Base-by-base conservation (phyloP, 345 rosid species). In the Clarkia xantiana region DNA sequence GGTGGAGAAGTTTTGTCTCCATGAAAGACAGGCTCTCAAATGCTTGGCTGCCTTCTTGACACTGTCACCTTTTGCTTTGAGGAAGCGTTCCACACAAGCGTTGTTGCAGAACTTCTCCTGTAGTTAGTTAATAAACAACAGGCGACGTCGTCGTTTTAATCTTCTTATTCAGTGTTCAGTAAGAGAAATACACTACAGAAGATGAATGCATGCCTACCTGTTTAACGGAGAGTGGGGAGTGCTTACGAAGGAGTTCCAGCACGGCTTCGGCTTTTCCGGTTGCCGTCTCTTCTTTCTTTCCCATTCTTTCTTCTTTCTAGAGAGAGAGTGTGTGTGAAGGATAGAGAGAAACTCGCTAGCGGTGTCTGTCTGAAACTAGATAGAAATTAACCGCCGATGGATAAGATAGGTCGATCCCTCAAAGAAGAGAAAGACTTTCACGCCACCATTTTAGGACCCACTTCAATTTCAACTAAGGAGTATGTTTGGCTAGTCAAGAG, bases 41-140 rank as follows among this genome's bases (percentile, higher is more conserved):
- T 73, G 77, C 67, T 84, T 91, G 3, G 87, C 76, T 45, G 96
- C 79, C 71, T 82, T 91, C 78, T 82, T 91, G 46, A 82, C 87
- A 43, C 62, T 80, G 11, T 78, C 90, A 42, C 94, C 84, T 74
- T 80, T 87, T 3, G 79, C 76, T 54, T 64, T 78, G 58, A 91
- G 55, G 62, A 86, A 91, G 60, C 96, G 66, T 63, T 80, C 90
- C 1, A 84, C 78, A 40, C 98, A 91, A 41, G 68, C 82, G 11
- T 55, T 72, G 76, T 68, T 77, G 69, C 98, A 91, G 73, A 81
- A 91, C 70, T 80, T 84, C 75, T 84, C 95, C 98, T 91, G 89
- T 71, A 22, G 48, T 44, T 6, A 2, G 11, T 43, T 8, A 18
- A 43, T 6, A 18, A 43, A 14, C 16, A 15, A 15, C 15, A 45